These are phyloP conservation scores for Rosa persica DNA, from an alignment of 306 rosid genomes.

Conservation along the genomic window DNA sequence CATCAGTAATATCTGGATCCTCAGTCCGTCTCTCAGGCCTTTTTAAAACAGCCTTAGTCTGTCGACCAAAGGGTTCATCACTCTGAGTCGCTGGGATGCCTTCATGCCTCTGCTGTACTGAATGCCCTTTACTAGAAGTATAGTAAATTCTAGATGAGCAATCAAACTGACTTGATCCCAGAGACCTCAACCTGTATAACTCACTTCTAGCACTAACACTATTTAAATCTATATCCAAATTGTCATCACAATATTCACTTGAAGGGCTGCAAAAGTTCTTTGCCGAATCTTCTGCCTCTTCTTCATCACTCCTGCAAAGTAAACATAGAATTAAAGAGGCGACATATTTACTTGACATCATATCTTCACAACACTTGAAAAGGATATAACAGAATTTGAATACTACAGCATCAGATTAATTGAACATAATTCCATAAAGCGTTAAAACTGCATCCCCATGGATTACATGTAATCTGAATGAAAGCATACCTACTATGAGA, in stretches of 20 bases:
- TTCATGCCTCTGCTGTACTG: conserved; percentile 62
- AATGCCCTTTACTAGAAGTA: conserved; percentile 52
- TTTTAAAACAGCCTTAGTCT: conserved; percentile 61
- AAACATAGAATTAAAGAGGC: conserved; percentile 21
- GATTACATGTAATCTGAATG: not conserved
- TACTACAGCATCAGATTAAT: conserved; percentile 14
- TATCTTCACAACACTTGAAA: not conserved
- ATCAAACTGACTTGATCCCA: conserved; percentile 68
- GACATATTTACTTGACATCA: not conserved
- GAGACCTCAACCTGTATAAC: conserved; percentile 46
- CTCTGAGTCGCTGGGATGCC: conserved; percentile 40
- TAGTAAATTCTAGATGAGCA: conserved; percentile 78
- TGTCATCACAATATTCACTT: conserved; percentile 65
- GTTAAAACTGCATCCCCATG: conserved; percentile 8
- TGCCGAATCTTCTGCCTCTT: conserved; percentile 64
- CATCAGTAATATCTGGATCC: conserved; percentile 59
- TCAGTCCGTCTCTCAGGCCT: conserved; percentile 55
- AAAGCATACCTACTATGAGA: conserved; percentile 60
- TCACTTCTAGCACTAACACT: conserved; percentile 78
- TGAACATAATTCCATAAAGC: conserved; percentile 8
- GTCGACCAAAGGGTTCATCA: conserved; percentile 49
- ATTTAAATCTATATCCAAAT: conserved; percentile 69
- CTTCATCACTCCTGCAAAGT: conserved; percentile 76
- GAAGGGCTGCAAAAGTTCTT: conserved; percentile 67
- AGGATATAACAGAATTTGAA: not conserved